Conservation (phyloP, 169 alveolate genomes). For the Eimeria praecox region DNA sequence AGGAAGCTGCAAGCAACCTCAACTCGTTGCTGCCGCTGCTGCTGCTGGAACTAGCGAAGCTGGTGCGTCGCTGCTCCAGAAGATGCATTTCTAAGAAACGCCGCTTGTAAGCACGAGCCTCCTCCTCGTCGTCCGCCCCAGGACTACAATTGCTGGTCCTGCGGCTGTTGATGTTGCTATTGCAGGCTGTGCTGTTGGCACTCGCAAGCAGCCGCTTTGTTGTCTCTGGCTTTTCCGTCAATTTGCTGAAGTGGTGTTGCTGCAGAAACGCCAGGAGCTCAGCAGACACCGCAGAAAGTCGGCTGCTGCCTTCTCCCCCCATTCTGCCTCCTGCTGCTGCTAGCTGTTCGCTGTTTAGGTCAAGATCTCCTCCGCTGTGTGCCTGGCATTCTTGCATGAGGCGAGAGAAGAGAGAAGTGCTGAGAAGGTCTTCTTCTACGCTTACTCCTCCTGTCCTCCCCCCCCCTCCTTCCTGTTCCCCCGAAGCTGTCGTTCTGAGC, state of each 20-base stretch:
- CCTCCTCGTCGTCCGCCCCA: conserved; percentile 58
- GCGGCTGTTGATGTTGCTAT: conserved; percentile 73
- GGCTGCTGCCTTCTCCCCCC: not conserved
- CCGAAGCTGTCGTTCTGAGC: not conserved
- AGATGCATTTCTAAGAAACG: conserved; percentile 40
- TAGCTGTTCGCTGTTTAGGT: not conserved
- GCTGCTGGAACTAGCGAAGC: conserved; percentile 64
- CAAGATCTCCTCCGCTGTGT: not conserved
- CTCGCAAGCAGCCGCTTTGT: conserved; percentile 49
- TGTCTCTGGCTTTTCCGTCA: conserved; percentile 35
- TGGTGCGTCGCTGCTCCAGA: conserved; percentile 50
- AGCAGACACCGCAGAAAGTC: conserved; percentile 15
- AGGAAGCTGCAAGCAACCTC: conserved; percentile 35
- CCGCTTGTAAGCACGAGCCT: conserved; percentile 54
- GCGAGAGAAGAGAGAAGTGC: conserved; percentile 16
- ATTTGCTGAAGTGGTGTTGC: conserved; percentile 36
- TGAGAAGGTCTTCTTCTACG: conserved; percentile 28
- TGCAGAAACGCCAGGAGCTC: conserved; percentile 64
- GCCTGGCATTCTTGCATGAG: conserved; percentile 43
- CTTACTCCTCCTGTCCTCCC: not conserved
- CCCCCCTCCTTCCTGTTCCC: not conserved
- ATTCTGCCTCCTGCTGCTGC: not conserved
- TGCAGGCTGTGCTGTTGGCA: conserved; percentile 63
- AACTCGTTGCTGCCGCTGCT: conserved; percentile 69
- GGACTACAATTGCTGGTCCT: conserved; percentile 68